Percentiles rank a stretch among this genome's conserved stretches.
phyloP scores from a whole-genome alignment of 371 early-diverging fungal species.

The Haplosporangium sp. region DNA sequence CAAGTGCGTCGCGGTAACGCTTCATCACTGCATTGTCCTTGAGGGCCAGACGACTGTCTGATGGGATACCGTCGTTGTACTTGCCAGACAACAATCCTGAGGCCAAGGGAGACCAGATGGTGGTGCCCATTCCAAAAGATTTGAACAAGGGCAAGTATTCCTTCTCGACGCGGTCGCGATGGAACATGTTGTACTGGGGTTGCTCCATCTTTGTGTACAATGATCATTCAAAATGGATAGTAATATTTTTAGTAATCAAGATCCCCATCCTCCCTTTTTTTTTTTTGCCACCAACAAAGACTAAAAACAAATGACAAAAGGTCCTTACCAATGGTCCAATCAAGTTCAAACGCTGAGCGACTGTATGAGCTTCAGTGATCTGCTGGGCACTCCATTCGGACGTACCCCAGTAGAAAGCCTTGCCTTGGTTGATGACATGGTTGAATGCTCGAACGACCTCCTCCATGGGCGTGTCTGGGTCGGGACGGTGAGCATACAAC shows the following conservation, averaged over 20 bases:
- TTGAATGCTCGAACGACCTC: slow-evolving; percentile 91
- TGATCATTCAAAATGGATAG: not conserved
- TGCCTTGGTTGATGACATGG: slow-evolving; percentile 84
- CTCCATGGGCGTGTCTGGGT: slow-evolving; percentile 78
- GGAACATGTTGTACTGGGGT: slow-evolving; percentile 90
- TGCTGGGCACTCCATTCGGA: slow-evolving; percentile 88
- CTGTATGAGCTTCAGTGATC: slow-evolving; percentile 79
- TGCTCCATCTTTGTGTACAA: slow-evolving; percentile 66
- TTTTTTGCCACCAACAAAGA: not conserved
- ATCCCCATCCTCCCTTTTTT: not conserved
- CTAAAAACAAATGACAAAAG: not conserved
- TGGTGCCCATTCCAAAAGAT: slow-evolving; percentile 77
- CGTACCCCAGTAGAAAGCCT: slow-evolving; percentile 90
- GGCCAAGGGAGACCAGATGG: slow-evolving; percentile 87
- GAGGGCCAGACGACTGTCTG: slow-evolving; percentile 75
- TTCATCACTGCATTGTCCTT: slow-evolving; percentile 74
- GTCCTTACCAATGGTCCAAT: slow-evolving; percentile 72
- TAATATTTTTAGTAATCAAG: too few species aligned
- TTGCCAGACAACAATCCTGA: slow-evolving; percentile 83
- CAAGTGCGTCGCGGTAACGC: slow-evolving; percentile 67
- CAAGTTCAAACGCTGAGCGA: slow-evolving; percentile 75
- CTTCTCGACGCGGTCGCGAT: slow-evolving; percentile 82
- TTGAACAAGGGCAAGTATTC: slow-evolving; percentile 82
- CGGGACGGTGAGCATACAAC: slow-evolving; percentile 88
- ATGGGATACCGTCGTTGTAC: slow-evolving; percentile 81